phyloP scores from a whole-genome alignment of 805 yeast genomes.

The Yarrowia bubula region DNA sequence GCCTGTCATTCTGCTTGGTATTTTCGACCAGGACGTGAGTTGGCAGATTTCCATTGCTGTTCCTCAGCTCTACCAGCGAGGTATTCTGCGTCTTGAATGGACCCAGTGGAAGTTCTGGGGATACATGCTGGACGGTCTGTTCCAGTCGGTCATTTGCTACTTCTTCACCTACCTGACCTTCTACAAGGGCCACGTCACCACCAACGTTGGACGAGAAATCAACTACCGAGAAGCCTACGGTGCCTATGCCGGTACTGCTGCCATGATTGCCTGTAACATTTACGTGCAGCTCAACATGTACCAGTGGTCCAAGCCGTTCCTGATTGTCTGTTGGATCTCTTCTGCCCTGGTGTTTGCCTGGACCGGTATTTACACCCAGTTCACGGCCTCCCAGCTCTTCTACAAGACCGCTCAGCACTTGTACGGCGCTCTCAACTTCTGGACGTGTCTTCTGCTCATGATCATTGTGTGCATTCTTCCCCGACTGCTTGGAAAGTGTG shows the following conservation, averaged over 20 bases:
- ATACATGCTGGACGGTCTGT: constrained; percentile 73
- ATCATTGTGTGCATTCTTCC: constrained; percentile 58
- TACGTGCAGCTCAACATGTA: constrained; percentile 66
- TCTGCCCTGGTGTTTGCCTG: constrained; percentile 64
- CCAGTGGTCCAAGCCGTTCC: constrained; percentile 70
- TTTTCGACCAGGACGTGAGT: constrained; percentile 74
- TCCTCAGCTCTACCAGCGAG: constrained; percentile 69
- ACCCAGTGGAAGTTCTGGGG: constrained; percentile 56
- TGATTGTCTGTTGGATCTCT: constrained; percentile 47
- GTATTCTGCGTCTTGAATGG: constrained; percentile 65
- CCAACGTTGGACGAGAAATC: constrained; percentile 49
- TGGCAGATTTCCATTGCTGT: constrained; percentile 63
- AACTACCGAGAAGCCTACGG: constrained; percentile 76
- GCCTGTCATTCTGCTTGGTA: constrained; percentile 72
- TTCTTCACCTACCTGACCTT: constrained; percentile 67
- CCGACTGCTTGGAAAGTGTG: constrained; percentile 50
- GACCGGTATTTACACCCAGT: constrained; percentile 76
- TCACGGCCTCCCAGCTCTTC: constrained; percentile 53
- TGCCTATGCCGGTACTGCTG: constrained; percentile 54
- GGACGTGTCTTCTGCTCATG: constrained; percentile 63
- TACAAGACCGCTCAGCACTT: constrained; percentile 64
- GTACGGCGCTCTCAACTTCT: constrained; percentile 60
- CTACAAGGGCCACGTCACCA: constrained; percentile 44
- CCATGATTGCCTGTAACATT: constrained; percentile 64
- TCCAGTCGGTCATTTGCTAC: constrained; percentile 66